phyloP scores from a whole-genome alignment of 176 grass and related monocot species.

The Oryza coarctata region DNA sequence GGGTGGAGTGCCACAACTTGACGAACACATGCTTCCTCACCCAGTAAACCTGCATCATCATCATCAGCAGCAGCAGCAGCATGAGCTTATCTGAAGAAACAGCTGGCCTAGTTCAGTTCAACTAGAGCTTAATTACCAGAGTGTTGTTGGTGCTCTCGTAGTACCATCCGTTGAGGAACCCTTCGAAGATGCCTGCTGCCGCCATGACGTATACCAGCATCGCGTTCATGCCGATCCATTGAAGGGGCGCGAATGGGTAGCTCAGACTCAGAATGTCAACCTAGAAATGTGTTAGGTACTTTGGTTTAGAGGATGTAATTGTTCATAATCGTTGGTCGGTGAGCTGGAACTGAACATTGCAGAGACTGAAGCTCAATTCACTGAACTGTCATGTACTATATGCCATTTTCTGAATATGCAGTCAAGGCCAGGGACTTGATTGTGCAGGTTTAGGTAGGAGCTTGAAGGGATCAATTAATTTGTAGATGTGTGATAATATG shows the following conservation, averaged over 20 bases:
- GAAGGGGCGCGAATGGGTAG: constrained; percentile 50
- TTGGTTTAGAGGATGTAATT: not conserved
- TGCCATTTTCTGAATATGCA: not conserved
- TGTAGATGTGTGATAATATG: not conserved
- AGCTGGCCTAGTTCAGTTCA: not conserved
- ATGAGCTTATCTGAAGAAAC: constrained; percentile 7
- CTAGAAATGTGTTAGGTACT: constrained; percentile 1
- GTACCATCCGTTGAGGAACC: constrained; percentile 96
- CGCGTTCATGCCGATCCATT: constrained; percentile 93
- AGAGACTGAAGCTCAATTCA: not conserved
- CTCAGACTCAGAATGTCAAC: constrained; percentile 59
- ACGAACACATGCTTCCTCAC: constrained; percentile 87
- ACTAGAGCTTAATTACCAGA: constrained; percentile 43
- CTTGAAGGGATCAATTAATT: not conserved
- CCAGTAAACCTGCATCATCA: constrained; percentile 75
- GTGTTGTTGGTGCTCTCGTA: constrained; percentile 87
- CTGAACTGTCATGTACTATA: not conserved
- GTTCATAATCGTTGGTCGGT: too few relatives aligned
- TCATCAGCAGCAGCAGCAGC: not conserved
- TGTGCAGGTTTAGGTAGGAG: not conserved
- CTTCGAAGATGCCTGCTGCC: constrained; percentile 87
- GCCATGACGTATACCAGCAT: constrained; percentile 99
- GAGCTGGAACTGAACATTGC: not conserved
- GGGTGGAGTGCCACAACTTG: constrained; percentile 64
- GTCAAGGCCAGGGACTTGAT: not conserved